Conservation (phyloP, 2,329 filamentous ascomycete species). For the Cryoendolithus antarcticus region DNA sequence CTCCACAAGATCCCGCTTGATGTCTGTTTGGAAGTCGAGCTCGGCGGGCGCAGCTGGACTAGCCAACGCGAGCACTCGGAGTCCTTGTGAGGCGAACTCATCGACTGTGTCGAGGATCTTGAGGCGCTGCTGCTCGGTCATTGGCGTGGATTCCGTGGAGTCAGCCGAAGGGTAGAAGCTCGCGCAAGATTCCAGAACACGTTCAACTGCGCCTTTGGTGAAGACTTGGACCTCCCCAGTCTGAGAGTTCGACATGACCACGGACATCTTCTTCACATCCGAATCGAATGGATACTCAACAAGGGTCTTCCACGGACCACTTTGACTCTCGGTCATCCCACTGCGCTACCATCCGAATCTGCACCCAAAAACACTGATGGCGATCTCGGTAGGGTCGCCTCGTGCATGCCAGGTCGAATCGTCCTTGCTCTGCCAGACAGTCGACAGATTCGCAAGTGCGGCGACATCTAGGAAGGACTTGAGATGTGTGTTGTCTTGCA, state of each 20-base stretch:
- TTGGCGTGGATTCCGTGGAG: slow-evolving; percentile 25
- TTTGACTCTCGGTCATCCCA: slow-evolving; percentile 26
- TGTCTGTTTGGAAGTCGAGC: slow-evolving; percentile 24
- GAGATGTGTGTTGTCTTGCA: slow-evolving; percentile 1
- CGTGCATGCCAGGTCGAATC: slow-evolving; percentile 49
- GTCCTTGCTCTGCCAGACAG: slow-evolving; percentile 41
- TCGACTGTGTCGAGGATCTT: slow-evolving; percentile 57
- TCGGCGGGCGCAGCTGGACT: slow-evolving; percentile 23
- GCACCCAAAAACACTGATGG: slow-evolving; percentile 60
- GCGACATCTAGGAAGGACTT: slow-evolving; percentile 30
- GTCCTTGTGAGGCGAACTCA: slow-evolving; percentile 49
- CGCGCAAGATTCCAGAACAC: slow-evolving; percentile 52
- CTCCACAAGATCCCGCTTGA: slow-evolving; percentile 52
- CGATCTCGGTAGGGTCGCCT: slow-evolving; percentile 60
- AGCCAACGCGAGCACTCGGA: slow-evolving; percentile 57
- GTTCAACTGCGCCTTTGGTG: slow-evolving; percentile 58
- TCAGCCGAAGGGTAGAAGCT: slow-evolving; percentile 18
- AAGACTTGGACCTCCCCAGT: slow-evolving; percentile 34
- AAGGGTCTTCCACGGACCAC: slow-evolving; percentile 42
- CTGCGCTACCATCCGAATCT: slow-evolving; percentile 38
- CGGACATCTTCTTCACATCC: slow-evolving; percentile 64
- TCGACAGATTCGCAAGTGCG: slow-evolving; percentile 53
- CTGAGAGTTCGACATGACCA: slow-evolving; percentile 54
- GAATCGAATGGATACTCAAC: slow-evolving; percentile 65
- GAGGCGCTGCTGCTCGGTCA: slow-evolving; percentile 40